Conservation (phyloP, 352 stramenopile species). For the Paralagenidium karlingii region DNA sequence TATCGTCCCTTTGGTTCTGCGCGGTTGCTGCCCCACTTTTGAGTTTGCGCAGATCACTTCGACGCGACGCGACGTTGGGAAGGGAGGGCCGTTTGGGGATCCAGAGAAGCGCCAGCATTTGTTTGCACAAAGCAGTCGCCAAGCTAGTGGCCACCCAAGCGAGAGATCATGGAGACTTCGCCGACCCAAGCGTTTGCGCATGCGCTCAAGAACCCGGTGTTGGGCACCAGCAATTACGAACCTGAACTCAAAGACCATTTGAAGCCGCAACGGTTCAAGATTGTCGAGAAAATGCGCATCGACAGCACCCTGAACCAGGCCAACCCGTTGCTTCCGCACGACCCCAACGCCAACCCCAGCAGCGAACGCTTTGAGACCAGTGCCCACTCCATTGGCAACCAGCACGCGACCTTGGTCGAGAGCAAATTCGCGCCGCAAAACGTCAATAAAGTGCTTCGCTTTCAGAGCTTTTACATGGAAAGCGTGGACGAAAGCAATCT, state of each 20-base stretch:
- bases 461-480: slow-evolving; percentile 81
- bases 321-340: slow-evolving; percentile 39
- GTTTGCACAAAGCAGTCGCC: too few species aligned
- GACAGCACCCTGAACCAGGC: slow-evolving; percentile 50
- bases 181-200: slow-evolving; percentile 27
- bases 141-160: too few species aligned
- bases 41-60: too few species aligned
- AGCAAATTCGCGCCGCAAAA: slow-evolving; percentile 78
- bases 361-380: slow-evolving; percentile 30
- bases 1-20: too few species aligned
- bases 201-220: slow-evolving; percentile 55
- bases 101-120: too few species aligned
- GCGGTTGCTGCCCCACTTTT: too few species aligned
- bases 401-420: slow-evolving; percentile 16
- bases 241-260: slow-evolving; percentile 43
- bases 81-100: too few species aligned
- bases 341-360: slow-evolving; percentile 18
- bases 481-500: slow-evolving; percentile 69
- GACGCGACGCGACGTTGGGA: too few species aligned
- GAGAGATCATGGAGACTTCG: too few species aligned
- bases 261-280: slow-evolving; percentile 75
- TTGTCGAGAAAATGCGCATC: slow-evolving; percentile 43
- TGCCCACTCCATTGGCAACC: slow-evolving; percentile 40
- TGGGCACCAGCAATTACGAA: slow-evolving; percentile 62
- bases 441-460: slow-evolving; percentile 68